These are phyloP conservation scores for Euphrasia arctica DNA, from an alignment of 305 asterid genomes.

Conservation along the genomic window DNA sequence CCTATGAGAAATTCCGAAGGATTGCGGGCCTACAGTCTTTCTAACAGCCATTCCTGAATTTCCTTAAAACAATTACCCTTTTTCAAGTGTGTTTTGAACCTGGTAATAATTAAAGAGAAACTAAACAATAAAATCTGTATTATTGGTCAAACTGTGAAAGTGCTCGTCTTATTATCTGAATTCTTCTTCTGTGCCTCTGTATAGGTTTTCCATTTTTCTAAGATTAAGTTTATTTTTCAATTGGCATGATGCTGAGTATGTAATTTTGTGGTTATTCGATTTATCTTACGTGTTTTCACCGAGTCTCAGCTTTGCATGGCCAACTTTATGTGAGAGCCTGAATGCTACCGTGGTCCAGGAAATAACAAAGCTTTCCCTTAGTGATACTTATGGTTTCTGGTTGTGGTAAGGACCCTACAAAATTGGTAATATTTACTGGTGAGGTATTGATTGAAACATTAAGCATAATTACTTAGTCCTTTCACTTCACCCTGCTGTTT, in stretches of 20 bases:
- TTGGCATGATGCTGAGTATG: neutral
- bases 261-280: neutral
- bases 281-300: constrained; percentile 13
- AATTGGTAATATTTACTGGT: constrained; percentile 20
- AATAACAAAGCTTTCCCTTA: constrained; percentile 15
- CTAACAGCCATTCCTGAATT: constrained; percentile 22
- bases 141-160: neutral
- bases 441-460: constrained; percentile 21
- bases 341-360: constrained; percentile 6
- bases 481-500: neutral
- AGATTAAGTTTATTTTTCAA: constrained; percentile 5
- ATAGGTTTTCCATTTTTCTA: neutral
- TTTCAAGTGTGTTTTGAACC: neutral
- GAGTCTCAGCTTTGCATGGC: constrained; percentile 19
- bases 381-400: constrained; percentile 6
- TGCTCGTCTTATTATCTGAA: neutral
- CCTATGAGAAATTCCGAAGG: constrained; percentile 63
- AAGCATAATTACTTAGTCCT: constrained; percentile 16
- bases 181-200: neutral
- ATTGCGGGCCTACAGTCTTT: constrained; percentile 67
- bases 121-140: neutral
- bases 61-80: neutral
- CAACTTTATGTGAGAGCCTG: constrained; percentile 12
- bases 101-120: too few species aligned
- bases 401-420: constrained; percentile 16